These are phyloP conservation scores for Kwoniella dendrophila DNA, from an alignment of 768 basidiomycete genomes.

Conservation along the genomic window DNA sequence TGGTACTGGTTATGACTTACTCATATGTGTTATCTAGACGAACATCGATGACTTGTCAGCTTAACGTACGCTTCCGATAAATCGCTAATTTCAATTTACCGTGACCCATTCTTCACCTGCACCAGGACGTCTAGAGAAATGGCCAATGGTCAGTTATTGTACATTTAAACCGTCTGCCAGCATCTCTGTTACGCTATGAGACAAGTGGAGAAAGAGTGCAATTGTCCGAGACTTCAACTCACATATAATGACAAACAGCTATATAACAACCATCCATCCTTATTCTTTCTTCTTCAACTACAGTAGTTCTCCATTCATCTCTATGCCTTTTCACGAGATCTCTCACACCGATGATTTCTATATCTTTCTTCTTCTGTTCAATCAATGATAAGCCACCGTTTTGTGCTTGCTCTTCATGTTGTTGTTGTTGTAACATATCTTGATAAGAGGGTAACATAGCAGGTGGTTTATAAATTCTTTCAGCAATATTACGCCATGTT, in stretches of 20 bases:
- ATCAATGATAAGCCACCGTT: neutral
- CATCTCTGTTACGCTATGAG: no score
- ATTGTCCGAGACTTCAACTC: constrained; percentile 30
- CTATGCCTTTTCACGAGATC: constrained; percentile 62
- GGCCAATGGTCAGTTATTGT: neutral
- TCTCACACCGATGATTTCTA: constrained; percentile 51
- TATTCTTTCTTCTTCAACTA: constrained; percentile 80
- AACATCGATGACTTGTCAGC: neutral
- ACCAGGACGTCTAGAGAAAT: constrained; percentile 63
- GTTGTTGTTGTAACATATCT: constrained; percentile 54
- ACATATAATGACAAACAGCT: constrained; percentile 75
- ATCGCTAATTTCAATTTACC: constrained; percentile 59
- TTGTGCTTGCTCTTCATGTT: neutral
- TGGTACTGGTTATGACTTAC: constrained; percentile 28
- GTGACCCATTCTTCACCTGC: constrained; percentile 84
- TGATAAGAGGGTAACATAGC: constrained; percentile 64
- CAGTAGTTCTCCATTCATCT: constrained; percentile 72
- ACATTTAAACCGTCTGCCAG: no score
- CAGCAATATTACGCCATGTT: constrained; percentile 62
- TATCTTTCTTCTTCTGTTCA: neutral
- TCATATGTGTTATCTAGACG: constrained; percentile 72
- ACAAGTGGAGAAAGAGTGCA: no score
- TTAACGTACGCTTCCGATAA: no score
- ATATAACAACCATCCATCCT: constrained; percentile 89
- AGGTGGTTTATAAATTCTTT: constrained; percentile 67